Base-by-base conservation (phyloP, 495 filamentous ascomycete species). In the Daldinia childiae region DNA sequence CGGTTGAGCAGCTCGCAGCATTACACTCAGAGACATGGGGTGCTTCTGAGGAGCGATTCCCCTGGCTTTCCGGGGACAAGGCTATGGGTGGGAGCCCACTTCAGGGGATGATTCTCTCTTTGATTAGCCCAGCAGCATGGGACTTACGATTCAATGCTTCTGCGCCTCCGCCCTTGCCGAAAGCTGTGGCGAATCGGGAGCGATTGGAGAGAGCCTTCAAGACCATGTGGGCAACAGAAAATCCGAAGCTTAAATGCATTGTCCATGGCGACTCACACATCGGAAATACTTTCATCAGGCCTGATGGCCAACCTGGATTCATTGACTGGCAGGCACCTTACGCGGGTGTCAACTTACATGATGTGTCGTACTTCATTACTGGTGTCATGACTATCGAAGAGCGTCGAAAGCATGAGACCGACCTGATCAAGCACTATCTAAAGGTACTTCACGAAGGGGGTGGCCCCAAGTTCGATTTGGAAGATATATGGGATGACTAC, bases 401-500 rank as follows among this genome's bases (percentile, higher is more conserved):
- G 4, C 63, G 63, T 32, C 38, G 63, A 15, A 59, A 52, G 17
- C 55, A 66, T 19, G 63, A 66, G 4, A 24, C 21, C 17, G 63
- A 59, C 24, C 7, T 66, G 1, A n/a, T 66, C 14, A 39, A 43
- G 6, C 43, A 66, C 15, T 66, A 66, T 24, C 43, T 66, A 0
- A 41, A 52, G 36, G 55, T 41, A 8, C 45, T 66, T 30, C 29
- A 41, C 15, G 55, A 51, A 14, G 21, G 26, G 0, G 63, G 63
- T 6, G 63, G 63, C 6, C 63, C 63, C 1, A 59, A 52, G 43
- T 59, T 66, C 6, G 63, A 66, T 21, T 19, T 51, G 7, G 63
- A 66, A 14, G 63, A 66, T 6, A 39, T 66, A 36, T 66, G 63
- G 63, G 54, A 66, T 59, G 63, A 66, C 29, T 66, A 66, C 29